Evolutionary conservation across 148 eudicot species (phyloP).

Genomic region (Talinum fruticosum): DNA sequence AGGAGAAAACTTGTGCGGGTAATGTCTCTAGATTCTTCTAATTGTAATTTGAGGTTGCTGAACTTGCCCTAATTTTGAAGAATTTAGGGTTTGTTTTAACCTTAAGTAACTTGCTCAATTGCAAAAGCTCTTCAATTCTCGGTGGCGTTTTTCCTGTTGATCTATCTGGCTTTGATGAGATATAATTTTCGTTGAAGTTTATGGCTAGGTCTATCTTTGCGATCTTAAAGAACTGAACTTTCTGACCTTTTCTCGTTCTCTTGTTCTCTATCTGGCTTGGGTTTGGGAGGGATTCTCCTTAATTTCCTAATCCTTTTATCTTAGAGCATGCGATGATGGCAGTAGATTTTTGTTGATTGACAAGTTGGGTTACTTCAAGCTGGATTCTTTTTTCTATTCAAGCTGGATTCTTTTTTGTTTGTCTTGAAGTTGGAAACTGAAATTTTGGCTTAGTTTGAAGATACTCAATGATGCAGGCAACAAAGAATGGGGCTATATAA

Average conservation of each 20-base stretch:
- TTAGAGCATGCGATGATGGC: background rate
- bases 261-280: background rate
- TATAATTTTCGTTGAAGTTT: no score
- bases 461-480: background rate
- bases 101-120: no score
- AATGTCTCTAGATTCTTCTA: background rate
- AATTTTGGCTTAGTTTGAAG: background rate
- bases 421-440: background rate
- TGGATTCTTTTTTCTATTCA: background rate
- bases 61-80: background rate
- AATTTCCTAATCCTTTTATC: background rate
- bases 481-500: background rate
- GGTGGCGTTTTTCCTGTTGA: no score
- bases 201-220: background rate
- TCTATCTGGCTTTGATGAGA: no score
- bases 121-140: no score
- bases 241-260: no score
- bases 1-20: slow-evolving; percentile 95
- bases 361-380: background rate
- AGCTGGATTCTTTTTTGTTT: background rate
- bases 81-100: background rate
- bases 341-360: background rate
- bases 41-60: background rate
- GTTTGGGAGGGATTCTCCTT: background rate
- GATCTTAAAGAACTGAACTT: background rate